A percentile compares a stretch with the other conserved stretches of the same genome.
phyloP scores from a whole-genome alignment of 2,329 filamentous ascomycete species.

The Fusarium verrucosum region DNA sequence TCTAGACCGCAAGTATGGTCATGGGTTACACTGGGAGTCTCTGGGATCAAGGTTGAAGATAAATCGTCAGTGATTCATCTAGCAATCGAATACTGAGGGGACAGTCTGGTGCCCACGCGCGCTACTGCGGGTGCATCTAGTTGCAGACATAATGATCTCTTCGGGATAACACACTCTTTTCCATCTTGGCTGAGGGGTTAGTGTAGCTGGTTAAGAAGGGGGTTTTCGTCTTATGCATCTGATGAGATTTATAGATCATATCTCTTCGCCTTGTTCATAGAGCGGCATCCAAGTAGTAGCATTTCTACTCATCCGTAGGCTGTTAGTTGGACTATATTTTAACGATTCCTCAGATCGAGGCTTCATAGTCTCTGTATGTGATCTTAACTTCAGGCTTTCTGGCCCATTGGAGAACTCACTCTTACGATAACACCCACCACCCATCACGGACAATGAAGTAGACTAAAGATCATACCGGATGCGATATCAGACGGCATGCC shows the following conservation, averaged over 20 bases:
- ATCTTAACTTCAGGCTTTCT: too few relatives aligned
- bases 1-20: neutral
- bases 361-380: neutral
- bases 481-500: neutral
- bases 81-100: neutral
- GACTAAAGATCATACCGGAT: neutral
- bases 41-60: constrained; percentile 2
- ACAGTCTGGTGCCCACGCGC: neutral
- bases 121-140: neutral
- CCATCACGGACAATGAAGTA: neutral
- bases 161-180: neutral
- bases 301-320: neutral
- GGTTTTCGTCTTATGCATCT: neutral
- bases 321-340: neutral
- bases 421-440: neutral
- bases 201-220: neutral
- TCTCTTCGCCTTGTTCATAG: too few relatives aligned
- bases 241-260: neutral
- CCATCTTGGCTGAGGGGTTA: neutral
- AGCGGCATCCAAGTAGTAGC: too few relatives aligned
- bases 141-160: neutral
- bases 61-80: constrained; percentile 1
- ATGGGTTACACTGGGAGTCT: constrained; percentile 6
- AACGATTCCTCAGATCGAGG: neutral
- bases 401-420: neutral